A percentile compares a stretch with the other conserved stretches of the same genome.
Evolutionary conservation across 2,329 filamentous ascomycete genomes (phyloP).

Genomic region (Fusarium solani-melongenae): DNA sequence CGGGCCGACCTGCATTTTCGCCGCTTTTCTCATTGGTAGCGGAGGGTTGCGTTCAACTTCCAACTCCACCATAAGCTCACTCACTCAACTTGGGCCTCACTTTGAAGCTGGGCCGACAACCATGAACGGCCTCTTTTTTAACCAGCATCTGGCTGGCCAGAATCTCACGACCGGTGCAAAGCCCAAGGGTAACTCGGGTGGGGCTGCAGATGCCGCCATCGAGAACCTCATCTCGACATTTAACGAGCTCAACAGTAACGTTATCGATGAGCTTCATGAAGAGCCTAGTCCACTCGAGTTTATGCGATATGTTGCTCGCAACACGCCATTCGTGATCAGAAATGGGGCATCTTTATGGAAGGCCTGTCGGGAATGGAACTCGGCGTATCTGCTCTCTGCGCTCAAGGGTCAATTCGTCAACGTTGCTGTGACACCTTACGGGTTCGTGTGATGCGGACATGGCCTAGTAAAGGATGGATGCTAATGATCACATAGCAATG

Average conservation of each 20-base stretch:
- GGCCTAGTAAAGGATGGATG: not conserved
- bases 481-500: conserved; percentile 46
- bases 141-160: not conserved
- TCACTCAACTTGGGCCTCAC: not conserved
- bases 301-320: conserved; percentile 79
- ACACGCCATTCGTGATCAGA: conserved; percentile 79
- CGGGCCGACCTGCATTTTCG: not conserved
- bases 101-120: not conserved
- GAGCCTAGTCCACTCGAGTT: conserved; percentile 82
- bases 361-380: conserved; percentile 72
- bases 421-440: conserved; percentile 80
- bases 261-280: conserved; percentile 69
- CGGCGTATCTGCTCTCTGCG: conserved; percentile 64
- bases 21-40: not conserved
- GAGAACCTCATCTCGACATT: conserved; percentile 72
- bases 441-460: conserved; percentile 60
- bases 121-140: conserved; percentile 5
- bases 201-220: conserved; percentile 37
- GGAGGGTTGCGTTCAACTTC: not conserved
- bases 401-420: conserved; percentile 72
- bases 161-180: not conserved
- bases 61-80: not conserved
- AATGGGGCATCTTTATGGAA: conserved; percentile 71
- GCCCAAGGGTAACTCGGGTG: not conserved
- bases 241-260: conserved; percentile 74